Percentiles rank a stretch among this genome's conserved stretches.
Conservation (phyloP, 108 stramenopile genomes). For the Nitzschia putrida region DNA sequence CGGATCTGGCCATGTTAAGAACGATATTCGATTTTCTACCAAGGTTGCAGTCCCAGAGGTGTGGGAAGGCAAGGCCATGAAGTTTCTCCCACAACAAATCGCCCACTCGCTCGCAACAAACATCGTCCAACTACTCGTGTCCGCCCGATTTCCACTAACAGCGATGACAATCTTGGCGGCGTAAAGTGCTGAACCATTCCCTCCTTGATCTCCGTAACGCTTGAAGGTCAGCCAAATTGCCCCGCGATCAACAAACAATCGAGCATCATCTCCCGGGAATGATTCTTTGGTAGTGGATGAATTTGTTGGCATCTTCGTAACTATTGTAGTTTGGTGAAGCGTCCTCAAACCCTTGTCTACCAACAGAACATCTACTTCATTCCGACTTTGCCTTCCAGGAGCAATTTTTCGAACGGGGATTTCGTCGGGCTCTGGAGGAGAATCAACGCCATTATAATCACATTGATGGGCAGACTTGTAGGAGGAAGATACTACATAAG, state of each 20-base stretch:
- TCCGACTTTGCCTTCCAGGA: slow-evolving; percentile 24
- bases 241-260: slow-evolving; percentile 58
- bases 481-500: slow-evolving; percentile 25
- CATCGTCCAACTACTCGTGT: not conserved
- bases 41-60: not conserved
- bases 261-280: slow-evolving; percentile 55
- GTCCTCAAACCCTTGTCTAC: slow-evolving; percentile 42
- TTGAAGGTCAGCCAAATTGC: slow-evolving; percentile 60
- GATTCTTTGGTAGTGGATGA: not conserved
- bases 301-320: slow-evolving; percentile 33
- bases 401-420: slow-evolving; percentile 15
- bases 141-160: too few relatives aligned
- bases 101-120: slow-evolving; percentile 42
- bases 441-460: slow-evolving; percentile 29
- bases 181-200: slow-evolving; percentile 9
- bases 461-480: slow-evolving; percentile 64
- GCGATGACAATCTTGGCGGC: not conserved
- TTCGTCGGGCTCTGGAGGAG: not conserved
- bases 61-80: slow-evolving; percentile 47
- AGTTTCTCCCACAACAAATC: slow-evolving; percentile 79
- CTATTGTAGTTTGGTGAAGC: slow-evolving; percentile 52
- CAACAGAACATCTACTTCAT: slow-evolving; percentile 46
- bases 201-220: slow-evolving; percentile 6
- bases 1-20: slow-evolving; percentile 77
- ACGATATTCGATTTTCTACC: slow-evolving; percentile 22